A percentile compares a stretch with the other conserved stretches of the same genome.
Evolutionary conservation across 2,329 filamentous ascomycete genomes (phyloP).

Genomic region (Fusarium succisae): DNA sequence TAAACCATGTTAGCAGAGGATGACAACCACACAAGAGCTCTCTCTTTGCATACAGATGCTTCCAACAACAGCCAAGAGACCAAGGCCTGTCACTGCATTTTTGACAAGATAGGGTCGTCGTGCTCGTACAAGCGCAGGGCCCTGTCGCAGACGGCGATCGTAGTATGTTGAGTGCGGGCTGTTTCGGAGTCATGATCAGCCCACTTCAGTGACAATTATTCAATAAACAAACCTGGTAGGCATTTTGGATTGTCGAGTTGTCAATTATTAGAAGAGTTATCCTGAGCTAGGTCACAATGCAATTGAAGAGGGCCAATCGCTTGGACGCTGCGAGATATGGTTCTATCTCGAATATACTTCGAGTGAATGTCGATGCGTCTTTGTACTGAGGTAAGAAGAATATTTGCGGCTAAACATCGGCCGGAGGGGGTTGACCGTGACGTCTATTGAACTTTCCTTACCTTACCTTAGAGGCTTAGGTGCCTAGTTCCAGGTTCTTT

Average conservation of each 20-base stretch:
- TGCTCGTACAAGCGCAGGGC: conserved; percentile 88
- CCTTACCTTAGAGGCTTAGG: not conserved
- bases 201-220: conserved; percentile 3
- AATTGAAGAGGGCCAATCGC: conserved; percentile 14
- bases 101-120: conserved; percentile 91
- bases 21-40: not conserved
- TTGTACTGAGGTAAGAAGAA: conserved; percentile 28
- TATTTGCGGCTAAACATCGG: conserved; percentile 33
- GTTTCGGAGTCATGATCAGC: conserved; percentile 43
- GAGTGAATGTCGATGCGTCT: conserved; percentile 17
- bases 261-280: not conserved
- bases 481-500: conserved; percentile 15
- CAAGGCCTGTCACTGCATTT: conserved; percentile 84
- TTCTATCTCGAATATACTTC: conserved; percentile 13
- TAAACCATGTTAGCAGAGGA: conserved; percentile 42
- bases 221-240: conserved; percentile 33
- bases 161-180: conserved; percentile 80
- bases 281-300: not conserved
- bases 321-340: conserved; percentile 4
- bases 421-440: conserved; percentile 9
- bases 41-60: conserved; percentile 78
- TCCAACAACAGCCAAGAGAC: conserved; percentile 77
- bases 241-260: conserved; percentile 19
- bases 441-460: conserved; percentile 30
- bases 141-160: conserved; percentile 85